These are phyloP conservation scores for Trypanosoma mega DNA, from an alignment of 208 protist genomes.

Conservation along the genomic window DNA sequence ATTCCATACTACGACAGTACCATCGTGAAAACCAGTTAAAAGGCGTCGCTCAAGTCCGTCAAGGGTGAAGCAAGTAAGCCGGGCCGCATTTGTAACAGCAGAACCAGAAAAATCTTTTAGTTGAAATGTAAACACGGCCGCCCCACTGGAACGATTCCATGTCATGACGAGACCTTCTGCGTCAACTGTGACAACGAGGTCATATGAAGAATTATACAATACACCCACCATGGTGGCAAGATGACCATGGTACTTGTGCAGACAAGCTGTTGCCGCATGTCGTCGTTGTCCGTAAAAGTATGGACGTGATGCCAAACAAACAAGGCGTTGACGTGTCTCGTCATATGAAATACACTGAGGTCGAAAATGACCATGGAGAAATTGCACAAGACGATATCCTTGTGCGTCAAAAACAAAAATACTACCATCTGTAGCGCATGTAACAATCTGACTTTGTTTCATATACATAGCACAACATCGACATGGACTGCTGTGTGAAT, in stretches of 20 bases:
- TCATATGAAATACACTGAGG: slow-evolving; percentile 36
- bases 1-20: slow-evolving; percentile 80
- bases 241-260: slow-evolving; percentile 62
- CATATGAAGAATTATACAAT: slow-evolving; percentile 61
- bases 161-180: slow-evolving; percentile 71
- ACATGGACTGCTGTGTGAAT: slow-evolving; percentile 65
- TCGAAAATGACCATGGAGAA: slow-evolving; percentile 39
- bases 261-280: slow-evolving; percentile 45
- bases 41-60: slow-evolving; percentile 67
- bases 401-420: slow-evolving; percentile 72
- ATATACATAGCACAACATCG: slow-evolving; percentile 51
- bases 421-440: slow-evolving; percentile 47
- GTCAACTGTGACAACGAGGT: slow-evolving; percentile 73
- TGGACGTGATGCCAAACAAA: slow-evolving; percentile 52
- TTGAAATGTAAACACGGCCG: slow-evolving; percentile 68
- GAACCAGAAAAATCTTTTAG: slow-evolving; percentile 77
- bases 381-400: slow-evolving; percentile 59
- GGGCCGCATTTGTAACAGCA: slow-evolving; percentile 47
- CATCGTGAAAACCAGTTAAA: slow-evolving; percentile 76
- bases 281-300: slow-evolving; percentile 57
- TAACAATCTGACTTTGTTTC: slow-evolving; percentile 55
- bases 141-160: slow-evolving; percentile 56
- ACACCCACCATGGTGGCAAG: slow-evolving; percentile 52
- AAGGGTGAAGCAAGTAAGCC: slow-evolving; percentile 45
- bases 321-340: slow-evolving; percentile 33